Conservation (phyloP, 257 asterid genomes). For the Knoxia roxburghii region DNA sequence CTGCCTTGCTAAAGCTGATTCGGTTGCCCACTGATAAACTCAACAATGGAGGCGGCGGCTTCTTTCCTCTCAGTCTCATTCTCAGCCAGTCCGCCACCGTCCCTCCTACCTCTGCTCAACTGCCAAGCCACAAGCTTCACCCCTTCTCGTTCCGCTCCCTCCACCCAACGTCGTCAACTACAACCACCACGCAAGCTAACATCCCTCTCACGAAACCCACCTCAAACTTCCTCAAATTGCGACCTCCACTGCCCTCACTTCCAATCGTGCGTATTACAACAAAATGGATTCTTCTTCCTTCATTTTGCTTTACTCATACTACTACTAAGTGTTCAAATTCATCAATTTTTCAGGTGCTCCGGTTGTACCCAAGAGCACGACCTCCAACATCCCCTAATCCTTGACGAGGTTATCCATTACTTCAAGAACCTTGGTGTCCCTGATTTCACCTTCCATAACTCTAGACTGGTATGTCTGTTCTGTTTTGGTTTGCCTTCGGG, state of each 20-base stretch:
- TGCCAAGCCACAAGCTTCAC: constrained; percentile 22
- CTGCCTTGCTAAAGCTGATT: too few relatives aligned
- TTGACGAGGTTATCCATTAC: constrained; percentile 55
- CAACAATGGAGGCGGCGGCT: constrained; percentile 10
- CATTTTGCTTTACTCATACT: background rate
- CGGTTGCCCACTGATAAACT: too few relatives aligned
- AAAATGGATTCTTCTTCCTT: background rate
- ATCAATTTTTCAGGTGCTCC: constrained; percentile 72
- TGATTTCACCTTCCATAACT: constrained; percentile 64
- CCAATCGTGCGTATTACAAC: constrained; percentile 37
- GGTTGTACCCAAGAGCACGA: constrained; percentile 86
- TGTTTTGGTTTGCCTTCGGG: background rate
- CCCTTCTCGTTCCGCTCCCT: constrained; percentile 13
- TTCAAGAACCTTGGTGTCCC: constrained; percentile 56
- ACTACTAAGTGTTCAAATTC: too few relatives aligned
- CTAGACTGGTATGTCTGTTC: constrained; percentile 67
- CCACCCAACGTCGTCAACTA: constrained; percentile 16
- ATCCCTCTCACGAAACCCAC: constrained; percentile 18
- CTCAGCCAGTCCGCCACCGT: constrained; percentile 16
- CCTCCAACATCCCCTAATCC: constrained; percentile 65
- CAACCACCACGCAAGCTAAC: constrained; percentile 20
- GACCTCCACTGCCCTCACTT: constrained; percentile 74
- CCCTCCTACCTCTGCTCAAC: constrained; percentile 24
- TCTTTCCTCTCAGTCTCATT: constrained; percentile 32
- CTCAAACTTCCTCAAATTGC: constrained; percentile 43